Evolutionary conservation across 345 rosid genomes (phyloP), one percentile per base, ranked within the genome.

Genomic region (Syzygium jambos): DNA sequence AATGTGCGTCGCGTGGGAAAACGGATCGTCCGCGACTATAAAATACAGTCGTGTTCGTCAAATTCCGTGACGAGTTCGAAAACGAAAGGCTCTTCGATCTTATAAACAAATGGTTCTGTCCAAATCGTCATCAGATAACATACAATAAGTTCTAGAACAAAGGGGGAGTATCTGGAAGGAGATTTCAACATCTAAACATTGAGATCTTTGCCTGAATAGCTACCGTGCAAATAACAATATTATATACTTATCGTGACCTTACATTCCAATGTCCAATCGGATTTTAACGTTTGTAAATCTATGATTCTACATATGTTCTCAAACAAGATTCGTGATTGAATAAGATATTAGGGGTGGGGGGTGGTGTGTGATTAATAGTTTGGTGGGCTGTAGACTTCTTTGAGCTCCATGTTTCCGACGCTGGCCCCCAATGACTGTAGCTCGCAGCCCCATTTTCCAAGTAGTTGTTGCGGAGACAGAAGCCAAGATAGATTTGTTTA

Each of bases 1-100:
- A 52, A 3, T 6, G 2, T 0, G 1, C 0, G 1, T 61, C 0
- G 0, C 0, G 2, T 1, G 0, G 2, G 80, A 19, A 34, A 34
- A 73, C 6, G 61, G 3, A 0, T 43, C 25, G 1, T 34, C 27
- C 7, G 9, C 3, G 0, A 38, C 4, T 17, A 34, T 9, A 9
- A 68, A 9, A 34, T 19, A 4, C 6, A 19, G 5, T 19, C 25
- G 6, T 21, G 6, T 0, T 11, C 5, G 9, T 34, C 13, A 34
- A 68, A 34, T 19, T 34, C 4, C 1, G 21, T 4, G 23, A 17
- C 23, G 2, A 34, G 49, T 22, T 21, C 80, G 11, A 34, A 22
- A 16, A 9, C 12, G 41, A 17, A 68, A 2, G 23, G 13, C 46
- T 68, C 4, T 68, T 34, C 25, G 21, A 34, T 9, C 23, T 34